These are phyloP conservation scores for Volvox africanus DNA, from an alignment of 139 green algal genomes.

Conservation along the genomic window DNA sequence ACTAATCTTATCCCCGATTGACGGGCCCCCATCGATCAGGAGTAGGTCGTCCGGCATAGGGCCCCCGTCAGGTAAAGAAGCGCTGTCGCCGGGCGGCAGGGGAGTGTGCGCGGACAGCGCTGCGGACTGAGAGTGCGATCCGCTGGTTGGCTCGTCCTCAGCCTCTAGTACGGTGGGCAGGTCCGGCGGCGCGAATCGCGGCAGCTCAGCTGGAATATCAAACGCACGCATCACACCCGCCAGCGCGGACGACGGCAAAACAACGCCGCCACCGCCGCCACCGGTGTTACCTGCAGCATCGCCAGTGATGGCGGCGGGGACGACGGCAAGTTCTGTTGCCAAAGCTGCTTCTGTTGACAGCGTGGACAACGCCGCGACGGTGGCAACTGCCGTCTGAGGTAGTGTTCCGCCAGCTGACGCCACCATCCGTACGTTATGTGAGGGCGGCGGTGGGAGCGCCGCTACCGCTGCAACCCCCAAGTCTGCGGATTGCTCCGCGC, in stretches of 20 bases:
- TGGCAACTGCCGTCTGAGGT: not conserved
- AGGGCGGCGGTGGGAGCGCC: not conserved
- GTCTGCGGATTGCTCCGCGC: not conserved
- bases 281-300: not conserved
- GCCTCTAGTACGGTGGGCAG: conserved; percentile 34
- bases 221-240: conserved; percentile 15
- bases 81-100: not conserved
- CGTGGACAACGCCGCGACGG: not conserved
- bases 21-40: not conserved
- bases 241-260: not conserved
- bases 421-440: not conserved
- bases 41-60: not conserved
- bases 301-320: not conserved
- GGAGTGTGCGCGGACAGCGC: not conserved
- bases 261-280: not conserved
- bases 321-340: not conserved
- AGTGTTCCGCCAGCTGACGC: not conserved
- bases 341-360: not conserved
- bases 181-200: conserved; percentile 12
- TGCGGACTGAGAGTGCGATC: not conserved
- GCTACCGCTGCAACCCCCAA: not conserved
- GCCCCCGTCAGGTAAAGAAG: not conserved
- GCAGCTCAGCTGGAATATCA: conserved; percentile 5
- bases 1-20: not conserved
- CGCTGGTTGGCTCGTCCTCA: conserved; percentile 4